Evolutionary conservation across 164 flowering plant species (phyloP).

Genomic region (Vitis rupestris): DNA sequence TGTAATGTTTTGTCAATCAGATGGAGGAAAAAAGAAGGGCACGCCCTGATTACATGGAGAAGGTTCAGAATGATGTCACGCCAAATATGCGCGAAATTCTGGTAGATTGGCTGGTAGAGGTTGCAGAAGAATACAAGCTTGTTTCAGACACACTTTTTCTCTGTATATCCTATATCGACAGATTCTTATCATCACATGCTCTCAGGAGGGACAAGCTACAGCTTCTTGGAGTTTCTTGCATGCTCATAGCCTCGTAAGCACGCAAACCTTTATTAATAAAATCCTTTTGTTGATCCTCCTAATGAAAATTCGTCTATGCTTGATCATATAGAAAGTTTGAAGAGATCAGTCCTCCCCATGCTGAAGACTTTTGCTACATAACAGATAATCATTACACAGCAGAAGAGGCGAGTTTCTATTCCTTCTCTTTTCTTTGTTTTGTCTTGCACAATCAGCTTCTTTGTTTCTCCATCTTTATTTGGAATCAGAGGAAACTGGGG

Average conservation of each 20-base stretch:
- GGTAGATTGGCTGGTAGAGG: conserved; percentile 43
- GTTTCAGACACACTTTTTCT: conserved; percentile 35
- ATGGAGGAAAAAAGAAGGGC: conserved; percentile 18
- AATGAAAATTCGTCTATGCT: neutral
- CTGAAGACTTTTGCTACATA: conserved; percentile 36
- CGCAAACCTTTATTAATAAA: neutral
- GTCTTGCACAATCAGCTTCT: neutral
- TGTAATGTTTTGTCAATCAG: conserved; percentile 12
- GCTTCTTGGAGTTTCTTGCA: conserved; percentile 35
- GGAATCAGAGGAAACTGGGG: neutral
- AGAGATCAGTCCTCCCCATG: conserved; percentile 36
- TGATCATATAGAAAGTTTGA: conserved; percentile 27
- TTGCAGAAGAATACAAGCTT: conserved; percentile 40
- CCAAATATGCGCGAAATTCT: conserved; percentile 28
- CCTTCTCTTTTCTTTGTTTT: neutral
- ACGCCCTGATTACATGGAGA: conserved; percentile 23
- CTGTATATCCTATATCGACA: conserved; percentile 31
- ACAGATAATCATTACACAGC: conserved; percentile 33
- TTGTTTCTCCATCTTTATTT: neutral
- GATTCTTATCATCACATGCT: conserved; percentile 26
- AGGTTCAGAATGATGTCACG: conserved; percentile 28
- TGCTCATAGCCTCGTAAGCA: conserved; percentile 37
- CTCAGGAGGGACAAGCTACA: conserved; percentile 29
- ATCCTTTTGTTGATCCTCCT: neutral
- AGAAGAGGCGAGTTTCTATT: conserved; percentile 21